Evolutionary conservation across 768 basidiomycete species (phyloP).

Genomic region (Collybia sp.): DNA sequence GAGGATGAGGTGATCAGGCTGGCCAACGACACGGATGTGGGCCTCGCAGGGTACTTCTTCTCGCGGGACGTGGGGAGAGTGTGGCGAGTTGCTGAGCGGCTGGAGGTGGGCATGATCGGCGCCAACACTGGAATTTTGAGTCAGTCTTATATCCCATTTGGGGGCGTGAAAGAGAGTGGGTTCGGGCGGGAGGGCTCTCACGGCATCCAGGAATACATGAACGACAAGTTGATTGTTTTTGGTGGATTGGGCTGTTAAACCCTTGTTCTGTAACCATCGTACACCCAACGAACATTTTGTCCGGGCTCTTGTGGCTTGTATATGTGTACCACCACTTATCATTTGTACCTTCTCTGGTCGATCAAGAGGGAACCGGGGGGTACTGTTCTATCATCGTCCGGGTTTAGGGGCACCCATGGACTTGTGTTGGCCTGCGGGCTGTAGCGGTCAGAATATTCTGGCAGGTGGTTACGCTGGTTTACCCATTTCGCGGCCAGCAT

Average conservation of each 20-base stretch:
- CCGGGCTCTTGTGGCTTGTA: no score
- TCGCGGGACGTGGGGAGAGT: slow-evolving; percentile 78
- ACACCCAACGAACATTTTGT: no score
- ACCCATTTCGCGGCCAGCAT: no score
- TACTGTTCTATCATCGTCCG: no score
- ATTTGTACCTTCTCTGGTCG: no score
- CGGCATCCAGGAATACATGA: slow-evolving; percentile 89
- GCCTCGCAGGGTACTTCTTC: slow-evolving; percentile 95
- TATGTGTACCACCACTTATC: no score
- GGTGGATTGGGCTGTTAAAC: slow-evolving; percentile 47
- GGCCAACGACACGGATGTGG: slow-evolving; percentile 81
- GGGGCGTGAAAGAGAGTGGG: slow-evolving; percentile 90
- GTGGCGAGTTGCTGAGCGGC: slow-evolving; percentile 91
- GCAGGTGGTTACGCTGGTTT: no score
- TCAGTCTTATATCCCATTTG: slow-evolving; percentile 80
- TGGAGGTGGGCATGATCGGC: slow-evolving; percentile 93
- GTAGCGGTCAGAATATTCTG: no score
- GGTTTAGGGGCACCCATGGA: no score
- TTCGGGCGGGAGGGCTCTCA: slow-evolving; percentile 79
- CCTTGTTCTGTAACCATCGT: no score
- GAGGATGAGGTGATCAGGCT: slow-evolving; percentile 88
- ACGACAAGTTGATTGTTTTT: slow-evolving; percentile 75
- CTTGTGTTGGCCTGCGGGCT: no score
- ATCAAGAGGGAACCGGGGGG: no score
- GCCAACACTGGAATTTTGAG: slow-evolving; percentile 78